Evolutionary conservation across 805 yeast species (phyloP), one percentile per base, ranked within the genome.

Genomic region (Lipomyces yamanashiensis): DNA sequence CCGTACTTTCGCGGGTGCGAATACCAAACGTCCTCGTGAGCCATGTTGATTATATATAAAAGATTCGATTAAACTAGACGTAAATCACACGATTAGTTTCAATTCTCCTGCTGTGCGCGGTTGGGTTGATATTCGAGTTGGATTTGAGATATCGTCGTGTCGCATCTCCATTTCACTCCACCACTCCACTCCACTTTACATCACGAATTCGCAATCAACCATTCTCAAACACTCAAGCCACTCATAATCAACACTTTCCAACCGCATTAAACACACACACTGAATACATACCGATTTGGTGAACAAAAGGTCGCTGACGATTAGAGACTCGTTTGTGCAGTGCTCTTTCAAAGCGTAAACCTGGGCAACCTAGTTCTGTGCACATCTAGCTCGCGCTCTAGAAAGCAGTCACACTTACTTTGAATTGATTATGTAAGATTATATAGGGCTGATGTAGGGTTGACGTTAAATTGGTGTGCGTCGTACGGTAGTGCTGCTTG

Each of bases 1-100:
- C 99, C 99, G 92, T 86, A 93, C 85, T 89, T 92, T 90, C 98
- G 91, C 88, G 99, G 99, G 96, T 95, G 99, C 82, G 98, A 92
- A 88, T 84, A 95, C 99, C 99, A 95, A 88, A 93, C 96, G 92
- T 91, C 88, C 88, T 91, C 97, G 97, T 92, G 98, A 89, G 98
- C 97, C 98, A 92, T 92, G 70, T 84, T 89, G 86, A 53, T n/a
- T 41, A n/a, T 50, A 36, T 34, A 28, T 28, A 45, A n/a, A 23
- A 17, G 13, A 8, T 13, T 45, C 50, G 50, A 45, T 45, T 45
- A 45, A 45, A 8, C 12, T 10, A 45, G 6, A 15, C 28, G 28
- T 5, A 45, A 21, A 45, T 45, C 50, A 2, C 17, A n/a, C 21
- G 2, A 13, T 19, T 43, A 12, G 47, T 10, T 43, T 2, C 21